Percentiles rank a stretch among this genome's conserved stretches.
Conservation (phyloP, 768 basidiomycete genomes). For the Obba rivulosa region DNA sequence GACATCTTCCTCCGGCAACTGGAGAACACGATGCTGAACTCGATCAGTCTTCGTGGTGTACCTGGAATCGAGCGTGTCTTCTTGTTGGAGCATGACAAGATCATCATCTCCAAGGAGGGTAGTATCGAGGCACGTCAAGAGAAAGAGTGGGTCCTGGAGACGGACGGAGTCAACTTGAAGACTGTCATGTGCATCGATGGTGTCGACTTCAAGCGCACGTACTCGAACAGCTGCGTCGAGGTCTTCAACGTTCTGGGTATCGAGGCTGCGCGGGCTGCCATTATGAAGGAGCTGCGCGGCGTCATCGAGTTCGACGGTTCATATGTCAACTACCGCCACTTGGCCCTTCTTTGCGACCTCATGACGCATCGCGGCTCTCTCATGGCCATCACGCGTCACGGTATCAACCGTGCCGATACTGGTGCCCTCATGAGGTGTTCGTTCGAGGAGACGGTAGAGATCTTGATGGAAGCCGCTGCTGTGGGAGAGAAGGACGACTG, state of each 20-base stretch:
- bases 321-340: constrained; percentile 97
- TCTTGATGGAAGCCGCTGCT: constrained; percentile 97
- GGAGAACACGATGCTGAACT: constrained; percentile 95
- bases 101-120: constrained; percentile 59
- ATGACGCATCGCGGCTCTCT: constrained; percentile 95
- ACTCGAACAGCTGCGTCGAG: constrained; percentile 96
- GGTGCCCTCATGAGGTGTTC: constrained; percentile 98
- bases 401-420: constrained; percentile 98
- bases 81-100: constrained; percentile 83
- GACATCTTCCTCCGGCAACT: constrained; percentile 95
- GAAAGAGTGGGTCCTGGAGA: constrained; percentile 96
- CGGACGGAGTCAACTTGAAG: constrained; percentile 94
- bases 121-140: constrained; percentile 55
- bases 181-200: constrained; percentile 94
- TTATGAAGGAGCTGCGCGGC: constrained; percentile 88
- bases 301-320: constrained; percentile 99
- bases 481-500: constrained; percentile 98
- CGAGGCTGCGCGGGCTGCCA: constrained; percentile 91
- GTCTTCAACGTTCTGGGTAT: constrained; percentile 93
- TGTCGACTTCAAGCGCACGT: constrained; percentile 89
- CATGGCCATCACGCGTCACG: constrained; percentile 99
- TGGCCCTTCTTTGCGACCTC: constrained; percentile 93
- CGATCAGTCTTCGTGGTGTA: constrained; percentile 92
- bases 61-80: constrained; percentile 88
- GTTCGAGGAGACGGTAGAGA: constrained; percentile 99